These are phyloP conservation scores for Tuber indicum DNA, from an alignment of 495 filamentous ascomycete species.

Conservation along the genomic window DNA sequence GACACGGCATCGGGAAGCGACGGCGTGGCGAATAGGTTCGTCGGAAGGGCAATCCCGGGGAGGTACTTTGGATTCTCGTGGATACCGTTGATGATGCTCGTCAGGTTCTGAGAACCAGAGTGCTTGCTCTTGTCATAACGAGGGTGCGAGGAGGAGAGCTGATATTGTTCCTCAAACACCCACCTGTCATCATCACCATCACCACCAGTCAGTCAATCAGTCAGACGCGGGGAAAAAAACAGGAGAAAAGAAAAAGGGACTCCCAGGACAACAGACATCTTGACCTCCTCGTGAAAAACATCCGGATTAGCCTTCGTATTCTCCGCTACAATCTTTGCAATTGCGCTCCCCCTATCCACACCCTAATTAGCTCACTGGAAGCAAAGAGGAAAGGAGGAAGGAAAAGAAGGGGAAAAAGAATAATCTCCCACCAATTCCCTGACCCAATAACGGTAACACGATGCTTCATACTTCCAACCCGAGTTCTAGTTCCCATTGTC, in stretches of 20 bases:
- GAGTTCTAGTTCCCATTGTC: background rate
- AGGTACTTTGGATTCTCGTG: slow-evolving; percentile 99
- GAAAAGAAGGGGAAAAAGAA: background rate
- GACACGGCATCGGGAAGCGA: slow-evolving; percentile 74
- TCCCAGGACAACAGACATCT: slow-evolving; percentile 75
- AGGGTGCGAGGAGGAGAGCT: slow-evolving; percentile 36
- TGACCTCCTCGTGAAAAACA: slow-evolving; percentile 78
- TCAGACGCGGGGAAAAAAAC: slow-evolving; percentile 36
- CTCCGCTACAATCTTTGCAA: slow-evolving; percentile 93
- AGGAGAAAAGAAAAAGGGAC: background rate
- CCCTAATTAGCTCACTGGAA: background rate
- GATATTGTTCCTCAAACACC: slow-evolving; percentile 45
- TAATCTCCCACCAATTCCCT: slow-evolving; percentile 74
- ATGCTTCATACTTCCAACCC: slow-evolving; percentile 50
- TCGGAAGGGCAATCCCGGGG: slow-evolving; percentile 70
- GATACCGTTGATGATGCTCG: slow-evolving; percentile 76
- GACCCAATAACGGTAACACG: slow-evolving; percentile 92
- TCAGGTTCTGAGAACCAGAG: slow-evolving; percentile 71
- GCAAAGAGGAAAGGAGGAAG: background rate
- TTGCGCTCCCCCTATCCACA: slow-evolving; percentile 72
- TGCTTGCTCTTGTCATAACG: slow-evolving; percentile 48
- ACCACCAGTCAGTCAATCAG: slow-evolving; percentile 38
- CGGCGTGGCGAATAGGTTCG: slow-evolving; percentile 83
- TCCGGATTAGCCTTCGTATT: slow-evolving; percentile 70
- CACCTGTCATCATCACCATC: slow-evolving; percentile 33